Conservation (phyloP, 768 basidiomycete genomes). For the Leccinum aurantiacum region DNA sequence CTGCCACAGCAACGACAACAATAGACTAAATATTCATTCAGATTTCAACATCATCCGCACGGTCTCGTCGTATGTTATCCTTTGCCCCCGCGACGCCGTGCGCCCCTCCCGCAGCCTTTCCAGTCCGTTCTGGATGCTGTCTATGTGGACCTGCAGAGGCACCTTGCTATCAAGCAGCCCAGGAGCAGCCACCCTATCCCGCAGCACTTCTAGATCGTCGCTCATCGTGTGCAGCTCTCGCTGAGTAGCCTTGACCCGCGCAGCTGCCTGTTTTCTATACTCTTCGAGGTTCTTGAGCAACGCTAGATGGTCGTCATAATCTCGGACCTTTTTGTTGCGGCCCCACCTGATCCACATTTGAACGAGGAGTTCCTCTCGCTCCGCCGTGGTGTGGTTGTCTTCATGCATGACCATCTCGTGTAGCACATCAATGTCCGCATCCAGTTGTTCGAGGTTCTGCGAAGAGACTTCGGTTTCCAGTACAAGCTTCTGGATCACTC, state of each 20-base stretch:
- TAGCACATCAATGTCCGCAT: constrained; percentile 55
- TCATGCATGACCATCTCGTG: constrained; percentile 64
- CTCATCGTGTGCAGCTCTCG: constrained; percentile 62
- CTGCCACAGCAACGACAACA: not conserved
- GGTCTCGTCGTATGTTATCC: constrained; percentile 40
- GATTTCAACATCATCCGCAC: constrained; percentile 25
- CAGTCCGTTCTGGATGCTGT: constrained; percentile 64
- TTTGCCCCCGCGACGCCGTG: constrained; percentile 47
- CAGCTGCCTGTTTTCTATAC: constrained; percentile 61
- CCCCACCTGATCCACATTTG: constrained; percentile 72
- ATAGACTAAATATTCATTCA: constrained; percentile 1
- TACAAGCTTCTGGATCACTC: constrained; percentile 53
- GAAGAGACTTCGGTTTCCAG: constrained; percentile 65
- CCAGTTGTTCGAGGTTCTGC: constrained; percentile 58
- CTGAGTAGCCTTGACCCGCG: constrained; percentile 65
- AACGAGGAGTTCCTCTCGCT: constrained; percentile 55
- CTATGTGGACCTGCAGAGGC: constrained; percentile 73
- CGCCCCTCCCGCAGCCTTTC: constrained; percentile 57
- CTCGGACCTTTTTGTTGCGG: constrained; percentile 50
- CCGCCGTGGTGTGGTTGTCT: constrained; percentile 43
- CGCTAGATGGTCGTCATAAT: constrained; percentile 49
- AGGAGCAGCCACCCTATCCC: constrained; percentile 70
- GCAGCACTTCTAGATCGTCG: constrained; percentile 73
- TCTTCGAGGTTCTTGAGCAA: constrained; percentile 54
- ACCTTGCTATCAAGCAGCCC: constrained; percentile 58